Conservation (phyloP, 2,329 filamentous ascomycete genomes). For the Trichoderma harzianum region DNA sequence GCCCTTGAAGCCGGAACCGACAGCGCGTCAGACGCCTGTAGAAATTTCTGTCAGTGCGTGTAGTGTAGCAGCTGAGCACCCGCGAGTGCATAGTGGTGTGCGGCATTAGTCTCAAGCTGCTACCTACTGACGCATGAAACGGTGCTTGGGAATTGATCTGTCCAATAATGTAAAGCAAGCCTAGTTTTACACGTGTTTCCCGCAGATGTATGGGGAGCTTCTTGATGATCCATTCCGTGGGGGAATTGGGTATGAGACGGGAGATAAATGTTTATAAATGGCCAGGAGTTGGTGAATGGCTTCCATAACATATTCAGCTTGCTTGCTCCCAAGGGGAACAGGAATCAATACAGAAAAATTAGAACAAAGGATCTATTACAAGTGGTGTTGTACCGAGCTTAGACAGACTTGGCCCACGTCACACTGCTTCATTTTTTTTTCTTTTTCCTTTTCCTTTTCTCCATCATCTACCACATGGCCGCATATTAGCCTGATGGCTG, state of each 20-base stretch:
- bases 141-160: not conserved
- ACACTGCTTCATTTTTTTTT: not conserved
- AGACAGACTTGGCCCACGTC: not conserved
- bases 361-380: not conserved
- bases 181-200: not conserved
- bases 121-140: not conserved
- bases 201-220: not conserved
- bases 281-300: not conserved
- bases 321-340: not conserved
- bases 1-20: constrained; percentile 14
- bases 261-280: not conserved
- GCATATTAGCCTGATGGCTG: constrained; percentile 1
- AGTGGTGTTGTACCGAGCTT: not conserved
- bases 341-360: not conserved
- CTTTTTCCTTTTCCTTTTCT: not conserved
- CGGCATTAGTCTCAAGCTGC: not conserved
- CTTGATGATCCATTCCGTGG: not conserved
- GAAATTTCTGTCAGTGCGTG: not conserved
- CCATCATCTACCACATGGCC: not conserved
- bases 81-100: not conserved
- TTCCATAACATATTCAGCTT: not conserved
- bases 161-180: not conserved
- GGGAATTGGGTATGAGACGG: not conserved
- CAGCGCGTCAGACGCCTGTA: not conserved
- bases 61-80: not conserved